Conservation (phyloP, 2,329 filamentous ascomycete species). For the Penicillium sp. region DNA sequence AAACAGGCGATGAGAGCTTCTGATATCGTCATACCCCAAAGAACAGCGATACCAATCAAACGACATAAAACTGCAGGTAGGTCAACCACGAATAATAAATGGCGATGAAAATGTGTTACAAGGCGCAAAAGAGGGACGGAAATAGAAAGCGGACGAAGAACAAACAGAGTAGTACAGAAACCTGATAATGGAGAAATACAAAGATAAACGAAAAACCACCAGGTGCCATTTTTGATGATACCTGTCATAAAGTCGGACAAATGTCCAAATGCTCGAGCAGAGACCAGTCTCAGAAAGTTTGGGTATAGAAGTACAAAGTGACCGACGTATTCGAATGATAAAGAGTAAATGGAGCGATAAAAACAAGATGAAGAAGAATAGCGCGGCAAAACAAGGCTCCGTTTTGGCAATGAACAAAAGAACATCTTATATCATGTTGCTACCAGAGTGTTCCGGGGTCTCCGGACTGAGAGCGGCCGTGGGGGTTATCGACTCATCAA, state of each 20-base stretch:
- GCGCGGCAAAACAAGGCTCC: not conserved
- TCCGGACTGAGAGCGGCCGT: slow-evolving; percentile 10
- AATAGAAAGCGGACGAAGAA: not conserved
- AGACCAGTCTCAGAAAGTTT: slow-evolving; percentile 6
- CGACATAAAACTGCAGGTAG: not conserved
- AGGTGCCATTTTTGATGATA: slow-evolving; percentile 17
- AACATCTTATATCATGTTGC: slow-evolving; percentile 33
- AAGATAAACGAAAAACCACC: slow-evolving; percentile 4
- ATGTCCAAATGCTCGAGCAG: slow-evolving; percentile 3
- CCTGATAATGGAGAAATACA: slow-evolving; percentile 5
- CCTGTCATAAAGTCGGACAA: slow-evolving; percentile 17
- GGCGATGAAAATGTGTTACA: slow-evolving; percentile 11
- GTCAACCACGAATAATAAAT: slow-evolving; percentile 1
- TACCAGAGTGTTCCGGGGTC: slow-evolving; percentile 14
- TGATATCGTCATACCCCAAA: slow-evolving; percentile 4
- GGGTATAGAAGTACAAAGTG: slow-evolving; percentile 15
- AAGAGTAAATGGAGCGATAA: not conserved
- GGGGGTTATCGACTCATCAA: slow-evolving; percentile 21
- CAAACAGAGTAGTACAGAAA: not conserved
- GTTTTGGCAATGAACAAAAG: slow-evolving; percentile 6
- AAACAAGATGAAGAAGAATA: not conserved
- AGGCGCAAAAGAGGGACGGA: not conserved
- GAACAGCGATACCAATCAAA: not conserved
- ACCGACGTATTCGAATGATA: not conserved
- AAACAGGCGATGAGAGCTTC: not conserved